Conservation (phyloP, 164 flowering plant genomes). For the Annona squamosa region DNA sequence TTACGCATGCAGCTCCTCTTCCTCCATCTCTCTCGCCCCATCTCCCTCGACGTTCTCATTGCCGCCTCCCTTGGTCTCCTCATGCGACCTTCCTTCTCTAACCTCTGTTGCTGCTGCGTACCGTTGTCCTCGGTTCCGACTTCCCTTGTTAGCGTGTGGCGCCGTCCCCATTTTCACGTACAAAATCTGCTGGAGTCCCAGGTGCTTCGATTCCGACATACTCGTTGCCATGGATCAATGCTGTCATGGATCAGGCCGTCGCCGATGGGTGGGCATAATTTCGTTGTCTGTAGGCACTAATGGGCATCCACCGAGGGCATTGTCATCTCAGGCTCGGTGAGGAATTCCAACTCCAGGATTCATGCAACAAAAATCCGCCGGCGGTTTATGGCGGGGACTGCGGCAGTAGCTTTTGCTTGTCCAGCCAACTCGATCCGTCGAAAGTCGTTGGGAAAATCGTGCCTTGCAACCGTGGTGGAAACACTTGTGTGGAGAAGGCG, state of each 20-base stretch:
- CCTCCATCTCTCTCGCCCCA: no score
- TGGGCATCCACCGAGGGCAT: conserved; percentile 41
- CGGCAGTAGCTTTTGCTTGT: conserved; percentile 30
- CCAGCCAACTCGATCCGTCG: conserved; percentile 36
- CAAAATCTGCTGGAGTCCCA: conserved; percentile 18
- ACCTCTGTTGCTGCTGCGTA: no score
- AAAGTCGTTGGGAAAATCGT: conserved; percentile 24
- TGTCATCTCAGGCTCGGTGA: conserved; percentile 29
- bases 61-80: no score
- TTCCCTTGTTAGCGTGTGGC: no score
- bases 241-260: conserved; percentile 23
- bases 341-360: conserved; percentile 49
- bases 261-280: conserved; percentile 72
- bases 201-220: conserved; percentile 18
- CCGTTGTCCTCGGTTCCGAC: no score
- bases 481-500: conserved; percentile 77
- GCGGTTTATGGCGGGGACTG: conserved; percentile 29
- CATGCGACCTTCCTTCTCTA: no score
- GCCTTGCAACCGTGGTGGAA: conserved; percentile 73
- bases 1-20: no score
- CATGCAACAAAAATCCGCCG: neutral
- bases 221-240: conserved; percentile 19
- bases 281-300: conserved; percentile 74
- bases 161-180: conserved; percentile 30
- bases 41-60: no score